Percentiles rank a stretch among this genome's conserved stretches.
These are phyloP conservation scores for Podospora appendiculata DNA, from an alignment of 495 filamentous ascomycete genomes.

Conservation along the genomic window DNA sequence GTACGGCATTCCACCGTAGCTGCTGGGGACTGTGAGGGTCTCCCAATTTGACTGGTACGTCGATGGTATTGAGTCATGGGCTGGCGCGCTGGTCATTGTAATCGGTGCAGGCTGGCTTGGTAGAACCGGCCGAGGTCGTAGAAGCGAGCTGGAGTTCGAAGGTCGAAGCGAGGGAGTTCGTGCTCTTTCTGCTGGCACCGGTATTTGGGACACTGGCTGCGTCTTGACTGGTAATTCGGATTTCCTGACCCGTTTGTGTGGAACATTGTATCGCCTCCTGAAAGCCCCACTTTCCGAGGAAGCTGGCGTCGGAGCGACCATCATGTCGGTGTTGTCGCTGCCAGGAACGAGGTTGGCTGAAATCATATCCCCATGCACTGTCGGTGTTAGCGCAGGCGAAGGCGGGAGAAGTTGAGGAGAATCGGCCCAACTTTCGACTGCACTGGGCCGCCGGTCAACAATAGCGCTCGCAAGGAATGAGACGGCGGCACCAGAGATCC, in stretches of 20 bases:
- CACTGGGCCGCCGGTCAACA: neutral
- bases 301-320: neutral
- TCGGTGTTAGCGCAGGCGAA: constrained; percentile 18
- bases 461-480: constrained; percentile 8
- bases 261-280: constrained; percentile 7
- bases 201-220: constrained; percentile 15
- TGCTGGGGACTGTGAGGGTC: constrained; percentile 4
- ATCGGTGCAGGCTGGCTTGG: constrained; percentile 8
- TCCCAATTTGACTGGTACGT: constrained; percentile 12
- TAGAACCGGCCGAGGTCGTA: constrained; percentile 1
- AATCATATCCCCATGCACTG: constrained; percentile 4
- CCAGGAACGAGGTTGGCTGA: neutral
- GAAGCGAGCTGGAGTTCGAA: neutral
- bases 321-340: constrained; percentile 1
- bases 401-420: constrained; percentile 13
- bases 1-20: constrained; percentile 11
- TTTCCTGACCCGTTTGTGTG: constrained; percentile 13
- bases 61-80: constrained; percentile 1
- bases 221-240: constrained; percentile 8
- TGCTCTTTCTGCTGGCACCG: constrained; percentile 12
- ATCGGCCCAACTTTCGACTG: constrained; percentile 13
- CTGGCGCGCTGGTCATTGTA: neutral
- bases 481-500: constrained; percentile 10
- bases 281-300: neutral
- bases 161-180: constrained; percentile 7